Conservation (phyloP, 768 basidiomycete species). For the Dacryopinax primogenitus region DNA sequence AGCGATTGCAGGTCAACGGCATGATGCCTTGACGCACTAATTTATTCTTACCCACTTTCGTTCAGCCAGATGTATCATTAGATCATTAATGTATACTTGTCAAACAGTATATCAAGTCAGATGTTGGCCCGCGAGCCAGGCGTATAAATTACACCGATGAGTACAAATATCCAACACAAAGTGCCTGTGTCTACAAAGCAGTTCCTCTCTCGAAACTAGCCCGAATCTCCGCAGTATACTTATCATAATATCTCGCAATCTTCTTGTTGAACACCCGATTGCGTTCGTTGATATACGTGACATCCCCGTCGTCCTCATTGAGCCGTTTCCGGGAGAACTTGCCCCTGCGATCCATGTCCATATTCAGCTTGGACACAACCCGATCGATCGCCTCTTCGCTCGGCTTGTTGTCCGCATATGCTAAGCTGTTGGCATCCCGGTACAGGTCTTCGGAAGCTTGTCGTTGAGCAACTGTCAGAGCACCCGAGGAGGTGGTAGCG, state of each 20-base stretch:
- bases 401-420: constrained; percentile 93
- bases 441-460: constrained; percentile 72
- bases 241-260: constrained; percentile 93
- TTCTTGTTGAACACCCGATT: constrained; percentile 98
- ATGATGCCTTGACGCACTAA: neutral
- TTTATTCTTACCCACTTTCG: neutral
- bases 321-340: constrained; percentile 79
- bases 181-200: constrained; percentile 42
- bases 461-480: constrained; percentile 22
- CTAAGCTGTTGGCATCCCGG: constrained; percentile 80
- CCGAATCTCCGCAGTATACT: constrained; percentile 90
- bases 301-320: constrained; percentile 89
- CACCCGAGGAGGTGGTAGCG: constrained; percentile 42
- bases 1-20: neutral
- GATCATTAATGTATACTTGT: neutral
- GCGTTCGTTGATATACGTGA: constrained; percentile 98
- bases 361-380: constrained; percentile 80
- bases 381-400: constrained; percentile 90
- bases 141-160: constrained; percentile 14
- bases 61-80: neutral
- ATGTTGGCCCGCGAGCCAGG: neutral
- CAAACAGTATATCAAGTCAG: neutral
- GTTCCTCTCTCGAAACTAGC: constrained; percentile 97
- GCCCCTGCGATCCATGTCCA: constrained; percentile 79
- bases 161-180: constrained; percentile 2